Conservation (phyloP, 352 stramenopile species). For the Aphanomyces euteiches region DNA sequence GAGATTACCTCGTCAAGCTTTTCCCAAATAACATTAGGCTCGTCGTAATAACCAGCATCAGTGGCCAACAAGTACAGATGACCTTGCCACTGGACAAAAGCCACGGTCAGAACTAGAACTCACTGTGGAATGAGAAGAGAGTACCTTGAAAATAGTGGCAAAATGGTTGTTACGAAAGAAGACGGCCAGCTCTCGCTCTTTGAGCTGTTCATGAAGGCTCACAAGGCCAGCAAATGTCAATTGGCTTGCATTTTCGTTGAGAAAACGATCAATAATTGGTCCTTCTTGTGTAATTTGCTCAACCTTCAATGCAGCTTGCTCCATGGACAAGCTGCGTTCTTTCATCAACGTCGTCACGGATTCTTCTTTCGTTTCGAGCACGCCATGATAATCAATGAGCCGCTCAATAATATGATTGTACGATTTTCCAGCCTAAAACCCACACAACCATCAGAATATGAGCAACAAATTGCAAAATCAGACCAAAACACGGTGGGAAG, state of each 20-base stretch:
- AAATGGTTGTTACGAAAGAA: conserved; percentile 99
- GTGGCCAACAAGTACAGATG: conserved; percentile 95
- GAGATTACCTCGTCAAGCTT: conserved; percentile 78
- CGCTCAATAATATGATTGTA: conserved; percentile 98
- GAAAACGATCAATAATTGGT: conserved; percentile 85
- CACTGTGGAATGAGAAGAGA: neutral
- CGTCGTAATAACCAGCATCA: conserved; percentile 94
- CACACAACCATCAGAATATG: conserved; percentile 17
- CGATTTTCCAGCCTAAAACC: conserved; percentile 86
- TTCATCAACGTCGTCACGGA: conserved; percentile 72
- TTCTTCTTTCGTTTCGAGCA: conserved; percentile 65
- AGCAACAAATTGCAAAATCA: neutral
- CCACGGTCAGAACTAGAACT: neutral
- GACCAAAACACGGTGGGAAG: conserved; percentile 47
- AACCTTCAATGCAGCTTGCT: conserved; percentile 54
- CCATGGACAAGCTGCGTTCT: conserved; percentile 69
- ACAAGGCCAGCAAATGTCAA: conserved; percentile 93
- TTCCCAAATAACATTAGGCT: conserved; percentile 93
- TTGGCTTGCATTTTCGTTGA: conserved; percentile 87
- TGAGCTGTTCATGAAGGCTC: conserved; percentile 89
- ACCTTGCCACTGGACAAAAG: conserved; percentile 68
- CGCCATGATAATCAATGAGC: conserved; percentile 85
- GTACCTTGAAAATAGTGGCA: conserved; percentile 92
- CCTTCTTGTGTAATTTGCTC: conserved; percentile 69
- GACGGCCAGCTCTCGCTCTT: conserved; percentile 88